Evolutionary conservation across 192 early-diverging fungal species (phyloP).

Genomic region (Geranomyces michiganensis): DNA sequence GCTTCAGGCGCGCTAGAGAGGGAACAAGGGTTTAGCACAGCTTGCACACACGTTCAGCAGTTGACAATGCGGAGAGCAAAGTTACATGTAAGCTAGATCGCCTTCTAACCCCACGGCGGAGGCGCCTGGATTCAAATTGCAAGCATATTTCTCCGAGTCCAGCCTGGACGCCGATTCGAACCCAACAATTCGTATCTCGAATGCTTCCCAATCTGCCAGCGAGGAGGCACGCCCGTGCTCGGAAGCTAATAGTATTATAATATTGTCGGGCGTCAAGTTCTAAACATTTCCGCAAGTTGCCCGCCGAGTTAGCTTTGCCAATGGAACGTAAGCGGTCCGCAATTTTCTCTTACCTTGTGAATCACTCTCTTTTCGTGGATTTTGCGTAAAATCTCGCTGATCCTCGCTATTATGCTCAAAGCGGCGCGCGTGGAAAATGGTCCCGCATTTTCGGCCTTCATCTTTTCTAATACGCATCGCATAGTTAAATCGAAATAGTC

Average conservation of each 20-base stretch:
- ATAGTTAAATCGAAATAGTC: conserved; percentile 19
- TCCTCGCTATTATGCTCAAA: not conserved
- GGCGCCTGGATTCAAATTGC: not conserved
- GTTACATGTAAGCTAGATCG: conserved; percentile 22
- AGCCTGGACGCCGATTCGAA: conserved; percentile 16
- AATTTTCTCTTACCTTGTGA: conserved; percentile 10
- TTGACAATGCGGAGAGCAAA: not conserved
- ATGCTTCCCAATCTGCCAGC: not conserved
- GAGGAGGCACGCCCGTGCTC: not conserved
- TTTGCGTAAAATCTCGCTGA: not conserved
- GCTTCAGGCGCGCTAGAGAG: conserved; percentile 12
- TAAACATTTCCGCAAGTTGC: too few species aligned
- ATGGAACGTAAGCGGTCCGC: not conserved
- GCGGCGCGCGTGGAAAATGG: conserved; percentile 1
- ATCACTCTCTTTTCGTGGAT: conserved; percentile 15
- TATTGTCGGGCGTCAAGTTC: conserved; percentile 6
- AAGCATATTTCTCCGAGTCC: conserved; percentile 14
- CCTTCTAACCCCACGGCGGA: conserved; percentile 6
- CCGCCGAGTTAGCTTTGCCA: too few species aligned
- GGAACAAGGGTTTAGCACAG: too few species aligned
- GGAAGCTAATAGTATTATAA: not conserved
- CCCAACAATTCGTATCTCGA: conserved; percentile 11
- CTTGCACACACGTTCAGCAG: too few species aligned
- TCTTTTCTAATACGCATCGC: not conserved
- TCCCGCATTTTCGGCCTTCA: not conserved